Percentiles rank a stretch among this genome's conserved stretches.
Conservation (phyloP, 106 monocot species). For the Dioscorea zingiberensis region DNA sequence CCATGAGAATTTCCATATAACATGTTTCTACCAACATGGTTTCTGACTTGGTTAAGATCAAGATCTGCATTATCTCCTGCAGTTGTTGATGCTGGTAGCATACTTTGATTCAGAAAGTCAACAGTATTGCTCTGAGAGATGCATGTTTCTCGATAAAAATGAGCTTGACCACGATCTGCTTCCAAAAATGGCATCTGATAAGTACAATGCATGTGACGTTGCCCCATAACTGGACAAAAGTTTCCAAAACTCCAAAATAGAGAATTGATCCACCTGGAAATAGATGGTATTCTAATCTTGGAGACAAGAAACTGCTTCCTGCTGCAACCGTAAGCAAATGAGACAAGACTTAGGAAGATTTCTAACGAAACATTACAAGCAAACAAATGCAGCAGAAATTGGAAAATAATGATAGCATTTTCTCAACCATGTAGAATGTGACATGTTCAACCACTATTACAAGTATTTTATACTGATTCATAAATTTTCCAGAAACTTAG, state of each 20-base stretch:
- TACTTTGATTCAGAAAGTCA: constrained; percentile 17
- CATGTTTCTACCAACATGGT: constrained; percentile 12
- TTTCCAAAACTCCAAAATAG: neutral
- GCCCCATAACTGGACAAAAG: constrained; percentile 17
- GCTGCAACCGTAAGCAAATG: too few species aligned
- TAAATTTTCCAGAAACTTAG: too few species aligned
- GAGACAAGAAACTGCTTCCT: too few species aligned
- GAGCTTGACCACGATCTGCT: constrained; percentile 3
- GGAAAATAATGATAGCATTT: too few species aligned
- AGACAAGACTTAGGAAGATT: too few species aligned
- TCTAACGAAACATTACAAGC: too few species aligned
- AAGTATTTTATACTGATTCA: too few species aligned
- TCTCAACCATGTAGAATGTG: too few species aligned
- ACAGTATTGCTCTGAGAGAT: constrained; percentile 6
- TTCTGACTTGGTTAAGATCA: constrained; percentile 12
- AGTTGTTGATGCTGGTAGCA: constrained; percentile 8
- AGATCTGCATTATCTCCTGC: constrained; percentile 17
- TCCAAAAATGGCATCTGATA: constrained; percentile 31
- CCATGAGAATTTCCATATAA: constrained; percentile 12
- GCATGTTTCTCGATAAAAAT: constrained; percentile 9
- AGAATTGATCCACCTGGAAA: neutral
- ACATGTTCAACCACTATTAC: too few species aligned
- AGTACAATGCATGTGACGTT: constrained; percentile 23
- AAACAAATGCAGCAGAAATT: too few species aligned
- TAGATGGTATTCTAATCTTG: too few species aligned